These are phyloP conservation scores for Populus tomentosa DNA, from an alignment of 441 rosid genomes.

Conservation along the genomic window DNA sequence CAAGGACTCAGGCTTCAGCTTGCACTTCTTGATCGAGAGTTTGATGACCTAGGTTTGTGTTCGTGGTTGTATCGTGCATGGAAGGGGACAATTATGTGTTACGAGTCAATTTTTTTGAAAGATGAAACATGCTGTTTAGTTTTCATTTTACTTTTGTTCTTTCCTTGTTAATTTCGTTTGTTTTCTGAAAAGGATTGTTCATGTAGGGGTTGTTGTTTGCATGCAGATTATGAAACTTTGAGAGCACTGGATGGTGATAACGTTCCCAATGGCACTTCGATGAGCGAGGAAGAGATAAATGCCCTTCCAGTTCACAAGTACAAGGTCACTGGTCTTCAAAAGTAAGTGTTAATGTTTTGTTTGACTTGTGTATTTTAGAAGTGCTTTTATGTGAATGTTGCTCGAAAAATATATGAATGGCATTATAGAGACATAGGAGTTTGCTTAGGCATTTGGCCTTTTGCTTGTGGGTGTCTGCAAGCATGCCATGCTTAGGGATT, in stretches of 20 bases:
- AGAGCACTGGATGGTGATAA: constrained; percentile 86
- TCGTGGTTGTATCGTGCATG: not conserved
- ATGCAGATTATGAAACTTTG: constrained; percentile 81
- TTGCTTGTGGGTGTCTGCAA: not conserved
- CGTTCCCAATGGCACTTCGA: constrained; percentile 52
- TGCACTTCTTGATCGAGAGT: constrained; percentile 84
- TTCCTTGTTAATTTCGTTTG: not conserved
- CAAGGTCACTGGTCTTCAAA: constrained; percentile 50
- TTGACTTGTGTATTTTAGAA: constrained; percentile 6
- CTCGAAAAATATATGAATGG: not conserved
- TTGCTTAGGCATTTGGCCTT: not conserved
- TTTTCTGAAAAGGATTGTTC: not conserved
- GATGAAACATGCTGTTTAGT: not conserved
- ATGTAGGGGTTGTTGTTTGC: constrained; percentile 5
- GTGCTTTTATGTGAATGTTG: not conserved
- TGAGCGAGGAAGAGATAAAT: constrained; percentile 87
- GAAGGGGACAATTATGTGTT: not conserved
- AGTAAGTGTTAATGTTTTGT: constrained; percentile 33
- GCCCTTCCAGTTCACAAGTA: constrained; percentile 81
- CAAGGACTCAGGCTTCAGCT: constrained; percentile 91
- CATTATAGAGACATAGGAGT: not conserved
- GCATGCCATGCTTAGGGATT: too few relatives aligned
- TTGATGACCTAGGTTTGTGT: constrained; percentile 69
- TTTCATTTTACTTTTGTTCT: not conserved
- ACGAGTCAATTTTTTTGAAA: not conserved